Conservation (phyloP, 805 yeast species). For the Metschnikowia picachoensis region DNA sequence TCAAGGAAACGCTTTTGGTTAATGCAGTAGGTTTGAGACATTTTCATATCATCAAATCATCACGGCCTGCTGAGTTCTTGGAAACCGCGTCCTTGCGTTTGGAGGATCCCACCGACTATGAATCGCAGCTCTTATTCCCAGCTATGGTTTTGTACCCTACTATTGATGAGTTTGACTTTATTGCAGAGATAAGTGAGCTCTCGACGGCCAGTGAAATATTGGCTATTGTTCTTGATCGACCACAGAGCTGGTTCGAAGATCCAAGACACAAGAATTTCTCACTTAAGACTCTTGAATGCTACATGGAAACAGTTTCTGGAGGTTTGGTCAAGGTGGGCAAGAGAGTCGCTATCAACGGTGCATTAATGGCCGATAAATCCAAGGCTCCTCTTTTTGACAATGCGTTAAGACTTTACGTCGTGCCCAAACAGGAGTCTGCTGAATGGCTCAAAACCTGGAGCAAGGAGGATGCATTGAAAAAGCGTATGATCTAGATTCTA, state of each 20-base stretch:
- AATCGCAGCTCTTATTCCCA: slow-evolving; percentile 79
- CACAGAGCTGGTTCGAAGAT: slow-evolving; percentile 63
- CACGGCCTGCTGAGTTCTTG: slow-evolving; percentile 54
- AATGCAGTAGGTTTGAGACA: slow-evolving; percentile 63
- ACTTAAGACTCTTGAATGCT: slow-evolving; percentile 60
- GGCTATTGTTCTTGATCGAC: slow-evolving; percentile 56
- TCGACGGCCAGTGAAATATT: slow-evolving; percentile 62
- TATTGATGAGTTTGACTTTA: slow-evolving; percentile 76
- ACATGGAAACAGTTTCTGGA: slow-evolving; percentile 77
- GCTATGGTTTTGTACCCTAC: slow-evolving; percentile 80
- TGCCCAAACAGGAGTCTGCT: slow-evolving; percentile 65
- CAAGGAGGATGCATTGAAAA: slow-evolving; percentile 54
- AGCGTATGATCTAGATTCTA: slow-evolving; percentile 19
- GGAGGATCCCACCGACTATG: slow-evolving; percentile 63
- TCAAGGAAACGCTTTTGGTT: slow-evolving; percentile 41
- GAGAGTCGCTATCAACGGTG: slow-evolving; percentile 61
- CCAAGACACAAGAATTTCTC: slow-evolving; percentile 60
- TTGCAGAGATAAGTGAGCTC: slow-evolving; percentile 71
- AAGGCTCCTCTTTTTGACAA: slow-evolving; percentile 75
- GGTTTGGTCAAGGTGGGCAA: slow-evolving; percentile 85
- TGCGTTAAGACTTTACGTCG: slow-evolving; percentile 67
- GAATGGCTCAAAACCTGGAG: slow-evolving; percentile 69
- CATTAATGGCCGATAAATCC: slow-evolving; percentile 58
- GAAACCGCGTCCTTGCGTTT: slow-evolving; percentile 49
- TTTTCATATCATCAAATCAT: slow-evolving; percentile 45